phyloP scores from a whole-genome alignment of 805 yeast genomes.

The Metschnikowia sp. region DNA sequence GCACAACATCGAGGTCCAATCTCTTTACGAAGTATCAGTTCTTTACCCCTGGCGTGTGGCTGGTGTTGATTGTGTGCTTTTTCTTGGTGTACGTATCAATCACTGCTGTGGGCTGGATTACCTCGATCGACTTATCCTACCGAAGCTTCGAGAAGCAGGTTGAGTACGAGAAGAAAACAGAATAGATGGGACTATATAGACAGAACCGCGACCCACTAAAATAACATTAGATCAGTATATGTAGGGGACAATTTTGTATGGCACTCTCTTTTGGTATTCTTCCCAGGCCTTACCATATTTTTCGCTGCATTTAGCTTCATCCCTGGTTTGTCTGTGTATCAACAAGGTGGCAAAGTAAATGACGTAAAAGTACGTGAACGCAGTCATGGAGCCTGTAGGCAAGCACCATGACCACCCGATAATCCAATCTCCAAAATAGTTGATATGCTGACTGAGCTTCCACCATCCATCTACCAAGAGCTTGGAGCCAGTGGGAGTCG shows the following conservation, averaged over 20 bases:
- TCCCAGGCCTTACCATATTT: conserved; percentile 89
- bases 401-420: conserved; percentile 91
- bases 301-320: conserved; percentile 82
- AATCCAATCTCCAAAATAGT: conserved; percentile 94
- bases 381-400: conserved; percentile 78
- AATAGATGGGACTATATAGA: conserved; percentile 17
- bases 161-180: conserved; percentile 48
- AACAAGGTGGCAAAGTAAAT: conserved; percentile 78
- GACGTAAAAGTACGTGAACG: conserved; percentile 84
- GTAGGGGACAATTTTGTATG: conserved; percentile 87
- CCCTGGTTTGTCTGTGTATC: conserved; percentile 85
- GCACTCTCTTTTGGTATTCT: conserved; percentile 75
- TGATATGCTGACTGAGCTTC: conserved; percentile 88
- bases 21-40: conserved; percentile 65
- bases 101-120: conserved; percentile 69
- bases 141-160: conserved; percentile 74
- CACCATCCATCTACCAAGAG: conserved; percentile 94
- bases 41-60: conserved; percentile 79
- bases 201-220: neutral
- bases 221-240: conserved; percentile 46
- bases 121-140: conserved; percentile 71
- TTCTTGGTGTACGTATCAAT: conserved; percentile 55
- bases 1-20: conserved; percentile 24
- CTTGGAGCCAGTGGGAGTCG: conserved; percentile 74
- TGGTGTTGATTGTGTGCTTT: conserved; percentile 64